Evolutionary conservation across 75 land plant genomes (phyloP).

Genomic region (Cunninghamia lanceolata): DNA sequence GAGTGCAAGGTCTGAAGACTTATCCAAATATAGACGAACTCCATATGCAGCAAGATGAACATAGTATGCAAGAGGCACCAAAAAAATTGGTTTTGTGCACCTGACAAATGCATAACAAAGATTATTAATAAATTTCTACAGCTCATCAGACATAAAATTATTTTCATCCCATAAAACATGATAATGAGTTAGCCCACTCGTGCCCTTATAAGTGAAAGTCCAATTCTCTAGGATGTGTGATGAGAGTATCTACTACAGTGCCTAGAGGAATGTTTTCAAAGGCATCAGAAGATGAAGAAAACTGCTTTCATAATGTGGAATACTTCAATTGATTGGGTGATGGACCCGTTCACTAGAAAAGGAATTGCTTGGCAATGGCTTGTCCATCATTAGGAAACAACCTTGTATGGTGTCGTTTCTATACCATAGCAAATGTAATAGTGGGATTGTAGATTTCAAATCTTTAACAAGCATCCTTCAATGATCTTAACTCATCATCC

Average conservation of each 20-base stretch:
- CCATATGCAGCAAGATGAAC: conserved; percentile 93
- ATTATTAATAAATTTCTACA: conserved; percentile 76
- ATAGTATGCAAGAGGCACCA: conserved; percentile 88
- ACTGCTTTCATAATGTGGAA: background rate
- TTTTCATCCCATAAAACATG: conserved; percentile 84
- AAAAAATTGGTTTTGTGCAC: conserved; percentile 83
- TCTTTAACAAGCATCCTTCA: conserved; percentile 53
- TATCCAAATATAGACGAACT: conserved; percentile 73
- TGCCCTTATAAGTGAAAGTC: conserved; percentile 88
- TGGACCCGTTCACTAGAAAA: conserved; percentile 15
- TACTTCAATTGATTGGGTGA: background rate
- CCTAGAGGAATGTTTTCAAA: conserved; percentile 76
- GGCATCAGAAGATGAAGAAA: background rate
- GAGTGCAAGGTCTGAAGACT: conserved; percentile 30
- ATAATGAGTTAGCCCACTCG: conserved; percentile 91
- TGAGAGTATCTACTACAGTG: conserved; percentile 82
- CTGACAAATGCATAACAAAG: conserved; percentile 79
- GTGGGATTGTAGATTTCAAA: conserved; percentile 57
- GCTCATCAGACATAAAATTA: conserved; percentile 72
- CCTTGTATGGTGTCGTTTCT: conserved; percentile 96
- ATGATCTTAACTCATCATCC: conserved; percentile 59
- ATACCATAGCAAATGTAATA: conserved; percentile 80
- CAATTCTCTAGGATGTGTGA: conserved; percentile 88
- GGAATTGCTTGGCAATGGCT: conserved; percentile 6
- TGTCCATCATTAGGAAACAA: conserved; percentile 54